Evolutionary conservation across 495 filamentous ascomycete species (phyloP).

Genomic region (Durotheca rogersii): DNA sequence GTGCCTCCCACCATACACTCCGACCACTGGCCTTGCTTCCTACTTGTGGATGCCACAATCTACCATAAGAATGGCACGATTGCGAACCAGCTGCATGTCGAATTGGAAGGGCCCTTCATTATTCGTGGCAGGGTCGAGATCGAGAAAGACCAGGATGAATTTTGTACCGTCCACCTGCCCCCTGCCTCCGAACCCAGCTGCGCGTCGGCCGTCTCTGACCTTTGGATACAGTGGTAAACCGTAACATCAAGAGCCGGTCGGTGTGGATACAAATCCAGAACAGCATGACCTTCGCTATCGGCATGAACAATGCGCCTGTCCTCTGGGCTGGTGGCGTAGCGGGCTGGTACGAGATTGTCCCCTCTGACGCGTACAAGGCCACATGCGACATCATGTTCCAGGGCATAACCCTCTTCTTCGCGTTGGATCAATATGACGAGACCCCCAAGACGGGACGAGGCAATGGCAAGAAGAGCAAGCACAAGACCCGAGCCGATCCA

Average conservation of each 20-base stretch:
- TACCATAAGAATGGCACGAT: constrained; percentile 44
- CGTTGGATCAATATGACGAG: constrained; percentile 43
- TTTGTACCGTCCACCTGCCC: constrained; percentile 19
- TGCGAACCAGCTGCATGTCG: constrained; percentile 45
- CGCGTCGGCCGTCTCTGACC: constrained; percentile 30
- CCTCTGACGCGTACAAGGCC: constrained; percentile 58
- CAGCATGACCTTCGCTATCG: constrained; percentile 68
- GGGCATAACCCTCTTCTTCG: constrained; percentile 68
- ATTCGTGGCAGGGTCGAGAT: constrained; percentile 46
- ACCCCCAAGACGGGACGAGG: constrained; percentile 27
- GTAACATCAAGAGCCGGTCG: constrained; percentile 38
- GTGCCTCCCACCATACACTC: constrained; percentile 15
- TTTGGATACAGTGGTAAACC: constrained; percentile 45
- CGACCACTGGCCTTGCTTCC: constrained; percentile 44
- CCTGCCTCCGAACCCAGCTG: background rate
- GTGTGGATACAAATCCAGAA: constrained; percentile 64
- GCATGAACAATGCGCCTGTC: constrained; percentile 55
- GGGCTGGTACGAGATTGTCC: constrained; percentile 77
- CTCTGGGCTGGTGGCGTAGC: constrained; percentile 75
- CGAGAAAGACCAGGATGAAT: constrained; percentile 37
- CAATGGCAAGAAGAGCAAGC: constrained; percentile 36
- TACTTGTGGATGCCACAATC: constrained; percentile 48
- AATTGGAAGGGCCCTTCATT: constrained; percentile 45
- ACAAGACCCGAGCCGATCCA: constrained; percentile 30
- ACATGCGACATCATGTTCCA: constrained; percentile 68